A percentile compares a stretch with the other conserved stretches of the same genome.
Evolutionary conservation across 805 yeast species (phyloP).

Genomic region (Wickerhamiella cacticola): DNA sequence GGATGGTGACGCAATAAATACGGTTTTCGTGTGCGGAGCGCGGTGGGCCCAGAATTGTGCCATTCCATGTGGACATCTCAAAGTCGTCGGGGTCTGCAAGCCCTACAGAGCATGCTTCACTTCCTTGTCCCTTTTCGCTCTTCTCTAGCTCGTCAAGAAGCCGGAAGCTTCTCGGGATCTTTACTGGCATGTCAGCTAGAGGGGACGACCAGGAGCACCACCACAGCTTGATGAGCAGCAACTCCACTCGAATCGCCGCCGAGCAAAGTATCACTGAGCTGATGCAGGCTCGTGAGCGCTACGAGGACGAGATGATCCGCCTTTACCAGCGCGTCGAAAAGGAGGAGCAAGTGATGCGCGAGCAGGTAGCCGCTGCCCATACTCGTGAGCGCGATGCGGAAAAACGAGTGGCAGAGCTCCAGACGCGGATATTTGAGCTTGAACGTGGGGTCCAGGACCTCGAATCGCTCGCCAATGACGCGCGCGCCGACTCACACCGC

Average conservation of each 20-base stretch:
- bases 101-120: slow-evolving; percentile 95
- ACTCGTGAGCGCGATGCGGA: not conserved
- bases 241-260: not conserved
- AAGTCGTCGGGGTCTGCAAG: slow-evolving; percentile 82
- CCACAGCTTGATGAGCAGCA: not conserved
- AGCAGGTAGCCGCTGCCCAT: not conserved
- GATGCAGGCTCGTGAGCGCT: not conserved
- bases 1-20: slow-evolving; percentile 70
- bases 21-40: slow-evolving; percentile 83
- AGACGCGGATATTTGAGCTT: not conserved
- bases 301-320: not conserved
- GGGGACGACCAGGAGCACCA: not conserved
- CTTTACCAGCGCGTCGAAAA: not conserved
- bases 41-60: slow-evolving; percentile 96
- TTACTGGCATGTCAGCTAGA: slow-evolving; percentile 11
- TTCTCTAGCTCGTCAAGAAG: slow-evolving; percentile 92
- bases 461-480: not conserved
- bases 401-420: not conserved
- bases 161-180: slow-evolving; percentile 77
- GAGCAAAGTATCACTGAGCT: not conserved
- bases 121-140: slow-evolving; percentile 95
- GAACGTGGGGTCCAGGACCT: not conserved
- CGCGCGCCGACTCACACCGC: not conserved
- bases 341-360: not conserved
- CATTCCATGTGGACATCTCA: slow-evolving; percentile 92